Evolutionary conservation across 106 monocot species (phyloP).

Genomic region (Xerophyta viscosa): DNA sequence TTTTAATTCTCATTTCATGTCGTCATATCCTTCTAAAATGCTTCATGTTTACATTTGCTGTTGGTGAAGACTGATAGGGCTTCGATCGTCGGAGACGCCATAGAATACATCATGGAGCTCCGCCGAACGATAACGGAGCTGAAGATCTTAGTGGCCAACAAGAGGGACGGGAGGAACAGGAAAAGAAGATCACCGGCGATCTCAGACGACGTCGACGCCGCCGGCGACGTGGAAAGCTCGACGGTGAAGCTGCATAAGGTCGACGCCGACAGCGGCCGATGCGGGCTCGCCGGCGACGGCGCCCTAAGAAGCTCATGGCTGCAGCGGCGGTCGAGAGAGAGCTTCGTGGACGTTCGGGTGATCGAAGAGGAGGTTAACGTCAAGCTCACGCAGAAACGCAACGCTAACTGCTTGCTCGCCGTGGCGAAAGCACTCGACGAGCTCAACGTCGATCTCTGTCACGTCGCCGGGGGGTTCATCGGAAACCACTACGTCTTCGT

Average conservation of each 20-base stretch:
- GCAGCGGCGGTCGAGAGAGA: constrained; percentile 65
- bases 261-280: constrained; percentile 15
- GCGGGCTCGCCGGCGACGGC: constrained; percentile 30
- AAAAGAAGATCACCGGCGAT: constrained; percentile 6
- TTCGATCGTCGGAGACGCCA: constrained; percentile 82
- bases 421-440: constrained; percentile 66
- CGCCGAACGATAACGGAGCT: constrained; percentile 60
- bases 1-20: background rate
- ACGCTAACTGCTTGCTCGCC: constrained; percentile 45
- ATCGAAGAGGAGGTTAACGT: constrained; percentile 90
- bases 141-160: constrained; percentile 61
- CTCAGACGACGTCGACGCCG: constrained; percentile 12
- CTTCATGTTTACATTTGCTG: too few species aligned
- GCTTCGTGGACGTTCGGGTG: constrained; percentile 78
- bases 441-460: constrained; percentile 63
- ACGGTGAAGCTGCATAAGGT: constrained; percentile 32
- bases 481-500: constrained; percentile 78
- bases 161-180: constrained; percentile 38
- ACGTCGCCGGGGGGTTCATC: constrained; percentile 71
- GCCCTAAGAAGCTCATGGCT: constrained; percentile 81
- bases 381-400: constrained; percentile 78
- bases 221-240: constrained; percentile 58
- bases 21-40: too few species aligned
- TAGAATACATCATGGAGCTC: constrained; percentile 91
- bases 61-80: constrained; percentile 86